Evolutionary conservation across 345 rosid genomes (phyloP).

Genomic region (Turritis glabra): DNA sequence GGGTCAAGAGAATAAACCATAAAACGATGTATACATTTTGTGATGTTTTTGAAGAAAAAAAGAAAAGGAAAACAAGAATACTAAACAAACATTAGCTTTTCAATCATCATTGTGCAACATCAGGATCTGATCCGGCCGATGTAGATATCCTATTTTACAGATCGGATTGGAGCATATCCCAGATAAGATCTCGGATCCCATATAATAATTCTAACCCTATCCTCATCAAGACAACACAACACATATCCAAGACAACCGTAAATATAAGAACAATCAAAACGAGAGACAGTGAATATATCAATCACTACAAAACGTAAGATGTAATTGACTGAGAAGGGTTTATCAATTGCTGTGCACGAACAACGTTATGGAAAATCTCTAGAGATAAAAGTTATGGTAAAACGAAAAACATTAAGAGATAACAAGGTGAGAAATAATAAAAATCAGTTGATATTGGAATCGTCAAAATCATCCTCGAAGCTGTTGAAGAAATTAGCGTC

Average conservation of each 20-base stretch:
- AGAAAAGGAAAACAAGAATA: too few species aligned
- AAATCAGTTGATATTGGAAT: conserved; percentile 66
- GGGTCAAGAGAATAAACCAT: too few species aligned
- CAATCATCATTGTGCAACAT: too few species aligned
- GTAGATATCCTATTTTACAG: too few species aligned
- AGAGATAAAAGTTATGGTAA: neutral
- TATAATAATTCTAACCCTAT: neutral
- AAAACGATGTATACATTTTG: too few species aligned
- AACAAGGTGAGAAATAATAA: neutral
- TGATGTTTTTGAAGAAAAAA: too few species aligned
- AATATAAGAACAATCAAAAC: neutral
- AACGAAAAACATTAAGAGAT: neutral
- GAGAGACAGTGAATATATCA: neutral
- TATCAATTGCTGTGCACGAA: too few species aligned
- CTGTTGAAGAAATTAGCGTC: conserved; percentile 72
- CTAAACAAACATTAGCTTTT: too few species aligned
- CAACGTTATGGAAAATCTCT: neutral
- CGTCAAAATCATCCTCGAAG: conserved; percentile 84
- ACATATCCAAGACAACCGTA: neutral
- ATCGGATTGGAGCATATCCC: too few species aligned
- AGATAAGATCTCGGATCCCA: neutral
- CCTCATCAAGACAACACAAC: neutral
- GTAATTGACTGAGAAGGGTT: neutral
- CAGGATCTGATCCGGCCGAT: too few species aligned
- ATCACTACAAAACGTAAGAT: neutral